Evolutionary conservation across 768 basidiomycete genomes (phyloP).

Genomic region (Lactarius hatsudake): DNA sequence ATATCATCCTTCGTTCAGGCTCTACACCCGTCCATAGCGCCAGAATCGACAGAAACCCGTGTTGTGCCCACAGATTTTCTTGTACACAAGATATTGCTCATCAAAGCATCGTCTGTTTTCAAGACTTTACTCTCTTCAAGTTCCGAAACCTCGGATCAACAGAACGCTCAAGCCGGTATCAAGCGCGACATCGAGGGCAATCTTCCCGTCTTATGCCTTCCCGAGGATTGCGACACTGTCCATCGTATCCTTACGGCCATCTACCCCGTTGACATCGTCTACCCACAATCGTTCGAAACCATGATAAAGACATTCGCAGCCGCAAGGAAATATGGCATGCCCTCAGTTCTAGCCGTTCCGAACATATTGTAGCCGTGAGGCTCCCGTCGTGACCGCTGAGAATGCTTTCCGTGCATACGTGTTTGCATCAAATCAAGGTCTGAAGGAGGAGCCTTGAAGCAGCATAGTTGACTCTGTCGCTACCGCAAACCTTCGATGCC

Average conservation of each 20-base stretch:
- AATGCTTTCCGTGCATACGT: slow-evolving; percentile 12
- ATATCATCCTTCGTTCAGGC: slow-evolving; percentile 19
- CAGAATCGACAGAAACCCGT: neutral
- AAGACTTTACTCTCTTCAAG: slow-evolving; percentile 6
- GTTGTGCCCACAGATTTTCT: slow-evolving; percentile 5
- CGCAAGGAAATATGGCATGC: slow-evolving; percentile 9
- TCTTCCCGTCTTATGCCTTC: slow-evolving; percentile 8
- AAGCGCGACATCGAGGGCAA: neutral
- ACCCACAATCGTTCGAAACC: slow-evolving; percentile 10
- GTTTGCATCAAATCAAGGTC: slow-evolving; percentile 6
- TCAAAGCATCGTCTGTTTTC: slow-evolving; percentile 15
- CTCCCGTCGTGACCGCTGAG: slow-evolving; percentile 6
- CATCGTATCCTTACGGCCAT: slow-evolving; percentile 15
- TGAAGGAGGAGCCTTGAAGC: slow-evolving; percentile 11
- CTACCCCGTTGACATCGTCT: slow-evolving; percentile 14
- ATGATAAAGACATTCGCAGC: slow-evolving; percentile 1
- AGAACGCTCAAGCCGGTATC: slow-evolving; percentile 1
- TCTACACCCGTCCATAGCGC: neutral
- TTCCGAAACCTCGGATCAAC: neutral
- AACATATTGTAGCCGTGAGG: neutral
- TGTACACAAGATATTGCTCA: slow-evolving; percentile 11
- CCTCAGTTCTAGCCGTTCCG: slow-evolving; percentile 2
- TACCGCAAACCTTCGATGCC: neutral
- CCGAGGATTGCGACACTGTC: slow-evolving; percentile 13
- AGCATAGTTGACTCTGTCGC: slow-evolving; percentile 4